Evolutionary conservation across 176 grass and related monocot genomes (phyloP), one percentile per base, ranked within the genome.

Genomic region (Oryza longistaminata): DNA sequence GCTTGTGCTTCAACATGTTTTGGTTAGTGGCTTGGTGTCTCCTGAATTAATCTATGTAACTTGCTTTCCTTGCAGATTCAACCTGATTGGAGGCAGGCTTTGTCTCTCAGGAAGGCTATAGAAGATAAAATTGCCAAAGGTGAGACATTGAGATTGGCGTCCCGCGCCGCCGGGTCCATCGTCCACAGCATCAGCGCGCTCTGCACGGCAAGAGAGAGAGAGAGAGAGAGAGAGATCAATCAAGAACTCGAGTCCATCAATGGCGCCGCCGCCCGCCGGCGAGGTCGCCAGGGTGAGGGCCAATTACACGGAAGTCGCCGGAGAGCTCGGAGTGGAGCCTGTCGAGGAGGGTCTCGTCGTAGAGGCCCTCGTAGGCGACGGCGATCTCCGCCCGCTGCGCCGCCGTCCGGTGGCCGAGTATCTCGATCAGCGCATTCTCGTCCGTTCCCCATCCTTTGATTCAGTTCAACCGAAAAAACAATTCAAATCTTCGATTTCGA

Each of bases 91-190:
- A 90, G 96, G 60, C 93, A 98, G 50, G 96, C 93, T 21, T 79
- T 87, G 65, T 90, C 91, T 46, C 80, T 95, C 35, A 95, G 92
- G 68, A 98, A 98, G 22, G 91, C 92, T 71, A 87, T 98, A 73
- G 91, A 95, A 73, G 96, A 94, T 79, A 93, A 93, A 91, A 98
- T 95, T 81, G 85, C 96, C 42, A 98, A 98, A 94, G 96, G 96
- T 88, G 37, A 84, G 52, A 58, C 15, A 53, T 19, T 19, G 5
- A 53, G 66, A n/a, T 27, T 90, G 26, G 96, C 93, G 84, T 98
- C 96, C 11, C 96, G 90, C 80, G 89, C 93, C 77, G 89, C 96
- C 65, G 91, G 93, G 60, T 88, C 80, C 83, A 70, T 90, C 67
- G 89, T 19, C 93, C 93, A 95, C 79, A 92, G 85, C 89, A 95